Evolutionary conservation across 2,329 filamentous ascomycete genomes (phyloP), one percentile per base, ranked within the genome.

Genomic region (Botryotinia narcissicola): DNA sequence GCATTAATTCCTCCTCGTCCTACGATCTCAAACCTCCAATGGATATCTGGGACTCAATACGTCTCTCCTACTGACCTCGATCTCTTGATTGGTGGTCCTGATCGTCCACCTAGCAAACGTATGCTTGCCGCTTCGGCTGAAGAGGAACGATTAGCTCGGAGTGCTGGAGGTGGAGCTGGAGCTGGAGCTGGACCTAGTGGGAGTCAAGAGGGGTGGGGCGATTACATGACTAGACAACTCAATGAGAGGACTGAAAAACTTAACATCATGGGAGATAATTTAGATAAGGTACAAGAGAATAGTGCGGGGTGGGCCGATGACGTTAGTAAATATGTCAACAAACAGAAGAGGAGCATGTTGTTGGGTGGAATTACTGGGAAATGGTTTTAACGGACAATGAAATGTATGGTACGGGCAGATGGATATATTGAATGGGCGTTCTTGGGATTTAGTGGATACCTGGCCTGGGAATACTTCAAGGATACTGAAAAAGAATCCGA

Each of bases 41-140:
- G 96, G 96, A 94, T 99, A 70, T 92, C 94, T 0, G 96, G 96
- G 6, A 98, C 95, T 1, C 95, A 98, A 82, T 92, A 97, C 78
- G 88, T 99, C 63, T 94, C 93, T 1, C 92, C 93, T 0, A 87
- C 91, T 2, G 96, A 99, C 79, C 90, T 99, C 79, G 96, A 98
- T 80, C 83, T 97, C 3, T 85, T 99, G 2, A 96, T 99, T 74
- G 94, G 95, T 69, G 95, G 95, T 0, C 91, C 94, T 2, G 92
- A 96, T 79, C 89, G 96, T 4, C 96, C 95, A 4, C 91, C 94
- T 1, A 96, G 93, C 74, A 97, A 97, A 83, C 90, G 92, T 51
- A 97, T 97, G 93, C 82, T 96, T 66, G 92, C 91, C 2, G 94
- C 96, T 68, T 88, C 92, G 51, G 91, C 90, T 1, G 88, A 91